Conservation (phyloP, 805 yeast genomes). For the Pichia gijzeniarum region DNA sequence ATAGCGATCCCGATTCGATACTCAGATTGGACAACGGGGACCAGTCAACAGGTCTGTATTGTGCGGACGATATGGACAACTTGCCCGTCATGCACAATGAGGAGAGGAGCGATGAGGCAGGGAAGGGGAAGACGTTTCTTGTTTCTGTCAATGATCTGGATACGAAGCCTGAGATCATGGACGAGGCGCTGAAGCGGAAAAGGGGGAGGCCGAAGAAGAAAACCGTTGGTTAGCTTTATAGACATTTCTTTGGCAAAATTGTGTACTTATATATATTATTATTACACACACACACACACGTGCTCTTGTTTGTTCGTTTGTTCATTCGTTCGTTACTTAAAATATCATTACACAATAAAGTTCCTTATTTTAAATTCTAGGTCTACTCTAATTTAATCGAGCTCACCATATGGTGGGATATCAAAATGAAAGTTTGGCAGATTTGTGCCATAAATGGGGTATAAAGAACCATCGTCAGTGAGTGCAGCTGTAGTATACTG, state of each 20-base stretch:
- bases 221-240: not conserved
- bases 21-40: not conserved
- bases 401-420: conserved; percentile 44
- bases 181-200: conserved; percentile 12
- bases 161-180: conserved; percentile 8
- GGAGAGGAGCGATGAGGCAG: not conserved
- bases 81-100: too few species aligned
- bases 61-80: too few species aligned
- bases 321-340: not conserved
- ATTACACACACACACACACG: too few species aligned
- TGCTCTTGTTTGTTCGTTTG: not conserved
- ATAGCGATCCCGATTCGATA: not conserved
- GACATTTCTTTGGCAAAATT: too few species aligned
- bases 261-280: too few species aligned
- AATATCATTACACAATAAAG: not conserved
- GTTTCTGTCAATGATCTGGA: conserved; percentile 10
- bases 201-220: conserved; percentile 16
- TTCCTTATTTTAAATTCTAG: too few species aligned
- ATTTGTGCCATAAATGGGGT: conserved; percentile 55
- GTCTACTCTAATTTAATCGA: not conserved
- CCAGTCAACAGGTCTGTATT: not conserved
- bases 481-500: conserved; percentile 18
- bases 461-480: conserved; percentile 12
- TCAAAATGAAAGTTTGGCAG: conserved; percentile 76
- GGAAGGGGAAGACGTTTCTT: not conserved